These are phyloP conservation scores for Tuctoria greenei DNA, from an alignment of 176 grass and related monocot species.

Conservation along the genomic window DNA sequence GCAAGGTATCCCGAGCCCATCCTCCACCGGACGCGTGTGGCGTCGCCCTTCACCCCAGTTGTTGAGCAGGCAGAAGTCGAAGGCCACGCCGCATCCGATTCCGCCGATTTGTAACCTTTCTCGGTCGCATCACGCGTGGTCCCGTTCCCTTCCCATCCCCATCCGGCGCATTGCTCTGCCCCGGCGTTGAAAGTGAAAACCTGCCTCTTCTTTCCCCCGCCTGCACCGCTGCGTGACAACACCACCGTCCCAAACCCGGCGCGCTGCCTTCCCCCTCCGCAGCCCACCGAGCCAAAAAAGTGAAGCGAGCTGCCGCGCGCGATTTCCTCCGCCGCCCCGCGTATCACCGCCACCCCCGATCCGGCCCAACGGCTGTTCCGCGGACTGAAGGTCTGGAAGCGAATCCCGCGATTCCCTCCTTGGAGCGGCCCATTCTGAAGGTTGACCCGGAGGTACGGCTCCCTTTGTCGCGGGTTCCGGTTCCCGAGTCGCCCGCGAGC, in stretches of 20 bases:
- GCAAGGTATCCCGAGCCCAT: too few species aligned
- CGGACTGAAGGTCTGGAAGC: not conserved
- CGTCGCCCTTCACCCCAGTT: too few species aligned
- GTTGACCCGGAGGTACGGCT: not conserved
- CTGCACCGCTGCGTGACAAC: too few species aligned
- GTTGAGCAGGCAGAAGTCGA: too few species aligned
- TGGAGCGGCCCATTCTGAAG: constrained; percentile 12
- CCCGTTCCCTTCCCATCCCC: too few species aligned
- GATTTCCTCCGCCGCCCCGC: not conserved
- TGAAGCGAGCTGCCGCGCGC: not conserved
- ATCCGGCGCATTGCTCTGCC: too few species aligned
- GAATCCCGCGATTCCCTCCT: not conserved
- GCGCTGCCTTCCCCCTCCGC: not conserved
- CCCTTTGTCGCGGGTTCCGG: not conserved
- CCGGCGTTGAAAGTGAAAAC: too few species aligned
- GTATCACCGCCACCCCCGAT: not conserved
- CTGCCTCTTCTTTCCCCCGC: too few species aligned
- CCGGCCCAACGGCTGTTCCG: not conserved
- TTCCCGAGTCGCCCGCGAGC: not conserved
- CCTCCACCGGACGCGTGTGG: too few species aligned
- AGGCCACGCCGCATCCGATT: too few species aligned
- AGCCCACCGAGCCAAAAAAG: not conserved
- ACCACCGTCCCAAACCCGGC: not conserved
- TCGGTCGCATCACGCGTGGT: too few species aligned
- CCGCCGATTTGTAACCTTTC: too few species aligned